Percentiles rank a stretch among this genome's conserved stretches.
These are phyloP conservation scores for Tuber melanosporum DNA, from an alignment of 495 filamentous ascomycete species.

Conservation along the genomic window DNA sequence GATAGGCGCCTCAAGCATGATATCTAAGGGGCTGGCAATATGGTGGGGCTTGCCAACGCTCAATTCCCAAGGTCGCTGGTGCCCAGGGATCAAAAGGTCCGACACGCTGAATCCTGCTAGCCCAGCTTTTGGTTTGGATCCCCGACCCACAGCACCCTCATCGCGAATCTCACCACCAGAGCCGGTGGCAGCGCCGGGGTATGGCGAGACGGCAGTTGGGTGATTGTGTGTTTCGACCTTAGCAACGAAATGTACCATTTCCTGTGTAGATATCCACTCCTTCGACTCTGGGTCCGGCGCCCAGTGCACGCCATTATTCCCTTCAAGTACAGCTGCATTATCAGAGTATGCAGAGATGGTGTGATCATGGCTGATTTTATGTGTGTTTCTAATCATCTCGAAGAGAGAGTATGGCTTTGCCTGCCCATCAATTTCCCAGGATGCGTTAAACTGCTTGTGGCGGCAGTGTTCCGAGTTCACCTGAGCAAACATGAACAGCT, in stretches of 20 bases:
- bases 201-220: slow-evolving; percentile 87
- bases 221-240: slow-evolving; percentile 99
- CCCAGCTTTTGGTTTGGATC: slow-evolving; percentile 88
- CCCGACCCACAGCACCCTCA: slow-evolving; percentile 87
- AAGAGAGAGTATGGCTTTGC: slow-evolving; percentile 74
- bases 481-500: slow-evolving; percentile 98
- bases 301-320: slow-evolving; percentile 66
- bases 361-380: slow-evolving; percentile 65
- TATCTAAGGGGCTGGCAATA: slow-evolving; percentile 86
- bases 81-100: slow-evolving; percentile 78
- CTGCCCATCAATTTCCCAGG: slow-evolving; percentile 91
- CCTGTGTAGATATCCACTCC: slow-evolving; percentile 80
- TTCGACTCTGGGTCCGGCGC: slow-evolving; percentile 76
- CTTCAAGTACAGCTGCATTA: slow-evolving; percentile 88
- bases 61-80: slow-evolving; percentile 77
- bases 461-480: slow-evolving; percentile 79
- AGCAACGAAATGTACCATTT: slow-evolving; percentile 76
- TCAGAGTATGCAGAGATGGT: slow-evolving; percentile 95
- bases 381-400: slow-evolving; percentile 90
- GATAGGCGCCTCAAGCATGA: slow-evolving; percentile 95
- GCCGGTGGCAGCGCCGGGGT: slow-evolving; percentile 82
- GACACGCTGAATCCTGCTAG: slow-evolving; percentile 91
- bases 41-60: slow-evolving; percentile 85
- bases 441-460: slow-evolving; percentile 86
- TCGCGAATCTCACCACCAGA: slow-evolving; percentile 93